Base-by-base conservation (phyloP, 2,329 filamentous ascomycete species). In the Botrytis byssoidea region DNA sequence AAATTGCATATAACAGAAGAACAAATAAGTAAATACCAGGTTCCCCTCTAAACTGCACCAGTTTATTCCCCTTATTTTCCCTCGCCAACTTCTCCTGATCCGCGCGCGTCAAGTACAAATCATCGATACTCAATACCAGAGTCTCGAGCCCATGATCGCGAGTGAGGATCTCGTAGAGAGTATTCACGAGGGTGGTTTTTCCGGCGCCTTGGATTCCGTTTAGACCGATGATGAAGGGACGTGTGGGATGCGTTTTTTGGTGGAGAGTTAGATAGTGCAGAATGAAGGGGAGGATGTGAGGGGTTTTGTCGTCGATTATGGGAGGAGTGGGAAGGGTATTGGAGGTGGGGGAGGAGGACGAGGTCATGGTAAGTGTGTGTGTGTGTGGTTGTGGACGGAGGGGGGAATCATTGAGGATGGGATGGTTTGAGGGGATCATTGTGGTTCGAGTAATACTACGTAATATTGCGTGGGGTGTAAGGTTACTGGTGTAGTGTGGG, bases 161-260 rank as follows among this genome's bases (percentile, higher is more conserved):
- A 48, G 83, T 83, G 61, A 91, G 85, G n/a, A 84, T 87, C 6
- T 82, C 78, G 74, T 85, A 87, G 61, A 97, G 87, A 7, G 88
- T 86, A 55, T 86, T 86, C 55, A 95, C 94, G 79, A 97, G 88
- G 20, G 95, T 97, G 5, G 95, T 97, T 85, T 98, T 98, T 77
- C 95, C 95, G 55, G 93, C 92, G 75, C 95, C 95, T 83, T 98
- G 95, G 42, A 97, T 90, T 75, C 95, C 95, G 79, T 97, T 97
- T 79, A 98, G 88, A 65, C 94, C 95, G 76, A 98, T 87, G 81
- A 97, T 89, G 82, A 97, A 93, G 42, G 94, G 94, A 32, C 70
- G 84, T 35, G 77, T 71, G 72, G 79, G 74, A 80, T 75, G 57
- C 80, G 80, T 57, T 79, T 77, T 72, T 75, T 83, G 84, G 80